Evolutionary conservation across 805 yeast species (phyloP).

Genomic region (Cyberlindnera veronae): DNA sequence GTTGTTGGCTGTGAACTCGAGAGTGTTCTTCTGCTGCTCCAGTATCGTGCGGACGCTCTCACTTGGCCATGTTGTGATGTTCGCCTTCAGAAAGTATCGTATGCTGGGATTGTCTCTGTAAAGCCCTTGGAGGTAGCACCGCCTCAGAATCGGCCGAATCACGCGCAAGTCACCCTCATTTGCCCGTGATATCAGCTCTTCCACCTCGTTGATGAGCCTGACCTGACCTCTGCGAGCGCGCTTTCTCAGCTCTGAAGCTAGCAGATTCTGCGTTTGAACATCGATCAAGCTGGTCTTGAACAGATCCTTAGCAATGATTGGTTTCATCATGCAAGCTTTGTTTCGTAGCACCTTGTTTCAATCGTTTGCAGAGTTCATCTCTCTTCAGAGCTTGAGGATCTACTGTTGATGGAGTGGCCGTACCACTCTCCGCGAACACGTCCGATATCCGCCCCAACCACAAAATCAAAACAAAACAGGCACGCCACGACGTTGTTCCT

Average conservation of each 20-base stretch:
- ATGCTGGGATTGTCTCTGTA: slow-evolving; percentile 21
- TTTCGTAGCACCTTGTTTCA: neutral
- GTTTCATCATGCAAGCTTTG: too few relatives aligned
- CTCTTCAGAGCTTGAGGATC: too few relatives aligned
- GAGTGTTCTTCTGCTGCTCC: slow-evolving; percentile 8
- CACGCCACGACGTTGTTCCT: too few relatives aligned
- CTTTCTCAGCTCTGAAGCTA: slow-evolving; percentile 8
- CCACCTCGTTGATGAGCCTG: slow-evolving; percentile 7
- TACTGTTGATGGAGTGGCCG: too few relatives aligned
- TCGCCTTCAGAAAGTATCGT: slow-evolving; percentile 19
- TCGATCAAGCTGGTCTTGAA: too few relatives aligned
- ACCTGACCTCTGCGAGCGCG: slow-evolving; percentile 15
- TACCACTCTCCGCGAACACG: too few relatives aligned
- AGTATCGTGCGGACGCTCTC: slow-evolving; percentile 14
- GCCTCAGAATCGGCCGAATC: slow-evolving; percentile 16
- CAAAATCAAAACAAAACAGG: too few relatives aligned
- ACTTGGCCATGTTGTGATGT: slow-evolving; percentile 23
- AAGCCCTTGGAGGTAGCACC: slow-evolving; percentile 20
- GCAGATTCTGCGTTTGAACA: slow-evolving; percentile 9
- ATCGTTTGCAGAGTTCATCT: too few relatives aligned
- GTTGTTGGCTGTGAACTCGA: slow-evolving; percentile 10
- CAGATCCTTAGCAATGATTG: too few relatives aligned
- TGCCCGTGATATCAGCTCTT: slow-evolving; percentile 3
- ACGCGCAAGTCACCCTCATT: slow-evolving; percentile 1
- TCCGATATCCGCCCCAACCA: too few relatives aligned